Conservation (phyloP, 2,329 filamentous ascomycete genomes). For the Pyrenochaeta sp. region DNA sequence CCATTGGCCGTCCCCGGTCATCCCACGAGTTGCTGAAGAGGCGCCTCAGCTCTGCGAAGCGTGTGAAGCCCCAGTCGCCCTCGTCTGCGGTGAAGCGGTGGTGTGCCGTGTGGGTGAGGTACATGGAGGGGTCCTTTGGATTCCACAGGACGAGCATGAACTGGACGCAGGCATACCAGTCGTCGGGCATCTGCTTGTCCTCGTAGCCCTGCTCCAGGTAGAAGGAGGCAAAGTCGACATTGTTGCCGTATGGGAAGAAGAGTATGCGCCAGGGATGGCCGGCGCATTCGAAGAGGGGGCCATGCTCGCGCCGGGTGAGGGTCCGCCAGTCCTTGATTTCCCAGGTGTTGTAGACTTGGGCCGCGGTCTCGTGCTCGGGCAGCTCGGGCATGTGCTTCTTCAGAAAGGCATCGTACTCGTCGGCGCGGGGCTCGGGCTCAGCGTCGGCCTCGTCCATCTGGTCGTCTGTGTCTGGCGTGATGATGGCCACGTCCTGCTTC, state of each 20-base stretch:
- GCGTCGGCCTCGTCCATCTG: constrained; percentile 64
- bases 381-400: constrained; percentile 78
- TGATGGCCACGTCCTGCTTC: constrained; percentile 69
- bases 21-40: constrained; percentile 85
- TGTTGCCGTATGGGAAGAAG: constrained; percentile 95
- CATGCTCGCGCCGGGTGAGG: constrained; percentile 81
- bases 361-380: constrained; percentile 81
- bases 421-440: constrained; percentile 62
- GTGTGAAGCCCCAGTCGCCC: constrained; percentile 98
- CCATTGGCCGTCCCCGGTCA: constrained; percentile 71
- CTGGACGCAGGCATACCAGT: constrained; percentile 97
- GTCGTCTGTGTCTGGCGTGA: constrained; percentile 67
- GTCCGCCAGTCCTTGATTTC: constrained; percentile 83
- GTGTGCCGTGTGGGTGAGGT: constrained; percentile 78
- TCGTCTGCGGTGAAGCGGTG: constrained; percentile 97
- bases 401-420: constrained; percentile 83
- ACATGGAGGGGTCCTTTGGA: constrained; percentile 87
- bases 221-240: constrained; percentile 90
- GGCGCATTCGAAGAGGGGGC: constrained; percentile 85
- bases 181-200: constrained; percentile 75
- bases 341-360: constrained; percentile 83
- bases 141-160: constrained; percentile 96
- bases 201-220: constrained; percentile 96
- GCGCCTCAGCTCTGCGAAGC: constrained; percentile 86
- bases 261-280: constrained; percentile 94